A percentile compares a stretch with the other conserved stretches of the same genome.
phyloP scores from a whole-genome alignment of 331 rosid species.

The Acacia concinna region DNA sequence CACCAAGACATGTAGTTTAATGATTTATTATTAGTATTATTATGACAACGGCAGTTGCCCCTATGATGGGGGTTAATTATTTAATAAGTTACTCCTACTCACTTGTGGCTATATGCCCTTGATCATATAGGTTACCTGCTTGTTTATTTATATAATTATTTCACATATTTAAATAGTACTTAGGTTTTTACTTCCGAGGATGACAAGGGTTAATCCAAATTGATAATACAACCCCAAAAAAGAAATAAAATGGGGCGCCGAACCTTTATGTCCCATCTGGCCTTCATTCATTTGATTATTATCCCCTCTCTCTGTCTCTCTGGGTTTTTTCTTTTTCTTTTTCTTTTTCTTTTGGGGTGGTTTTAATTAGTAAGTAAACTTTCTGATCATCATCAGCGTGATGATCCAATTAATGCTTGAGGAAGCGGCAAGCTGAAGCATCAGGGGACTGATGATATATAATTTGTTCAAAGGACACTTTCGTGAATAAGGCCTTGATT shows the following conservation, averaged over 20 bases:
- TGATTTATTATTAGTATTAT: not conserved
- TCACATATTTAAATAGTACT: not conserved
- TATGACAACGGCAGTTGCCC: conserved; percentile 28
- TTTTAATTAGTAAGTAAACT: conserved; percentile 27
- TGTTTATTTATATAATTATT: not conserved
- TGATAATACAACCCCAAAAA: conserved; percentile 37
- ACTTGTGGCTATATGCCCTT: not conserved
- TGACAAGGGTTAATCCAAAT: conserved; percentile 34
- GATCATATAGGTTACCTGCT: conserved; percentile 15
- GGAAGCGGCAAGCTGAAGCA: conserved; percentile 60
- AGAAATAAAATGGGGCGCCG: conserved; percentile 55
- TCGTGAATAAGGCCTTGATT: conserved; percentile 18
- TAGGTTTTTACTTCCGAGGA: conserved; percentile 36
- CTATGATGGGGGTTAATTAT: conserved; percentile 27
- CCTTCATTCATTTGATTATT: conserved; percentile 35
- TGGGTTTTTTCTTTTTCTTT: not conserved
- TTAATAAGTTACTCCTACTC: not conserved
- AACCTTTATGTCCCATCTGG: conserved; percentile 60
- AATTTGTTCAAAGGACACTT: conserved; percentile 23
- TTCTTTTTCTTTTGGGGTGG: not conserved
- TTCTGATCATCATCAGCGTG: conserved; percentile 3
- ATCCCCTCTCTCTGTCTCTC: not conserved
- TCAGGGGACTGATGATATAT: not conserved
- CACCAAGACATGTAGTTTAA: conserved; percentile 14
- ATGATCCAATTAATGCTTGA: not conserved